A percentile compares a stretch with the other conserved stretches of the same genome.
These are phyloP conservation scores for Fusarium goolgardi DNA, from an alignment of 2,329 filamentous ascomycete species.

Conservation along the genomic window DNA sequence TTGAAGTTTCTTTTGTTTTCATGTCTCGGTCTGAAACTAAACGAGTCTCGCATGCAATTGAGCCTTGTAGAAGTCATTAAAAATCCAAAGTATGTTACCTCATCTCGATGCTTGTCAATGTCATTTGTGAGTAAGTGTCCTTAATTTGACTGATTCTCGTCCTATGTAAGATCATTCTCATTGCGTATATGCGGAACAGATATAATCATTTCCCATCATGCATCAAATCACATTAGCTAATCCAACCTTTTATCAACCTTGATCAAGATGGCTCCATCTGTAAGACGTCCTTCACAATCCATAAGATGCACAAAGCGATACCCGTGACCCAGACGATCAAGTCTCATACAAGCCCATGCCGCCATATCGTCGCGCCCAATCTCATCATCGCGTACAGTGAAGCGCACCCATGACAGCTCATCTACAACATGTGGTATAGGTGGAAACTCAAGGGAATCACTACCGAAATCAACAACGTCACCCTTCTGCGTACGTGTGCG, in stretches of 20 bases:
- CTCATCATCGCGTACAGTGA: slow-evolving; percentile 90
- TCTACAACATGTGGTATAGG: slow-evolving; percentile 69
- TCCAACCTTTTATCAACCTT: slow-evolving; percentile 72
- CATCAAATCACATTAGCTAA: slow-evolving; percentile 28
- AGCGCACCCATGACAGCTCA: slow-evolving; percentile 78
- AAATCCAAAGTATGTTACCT: too few relatives aligned
- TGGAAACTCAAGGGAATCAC: slow-evolving; percentile 68
- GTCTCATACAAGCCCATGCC: slow-evolving; percentile 88
- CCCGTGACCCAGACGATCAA: slow-evolving; percentile 82
- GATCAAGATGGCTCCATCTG: slow-evolving; percentile 77
- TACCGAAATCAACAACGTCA: slow-evolving; percentile 70
- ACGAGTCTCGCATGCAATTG: too few relatives aligned
- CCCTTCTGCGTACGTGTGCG: slow-evolving; percentile 69
- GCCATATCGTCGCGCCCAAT: slow-evolving; percentile 81
- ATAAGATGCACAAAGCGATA: slow-evolving; percentile 82
- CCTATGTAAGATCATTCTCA: not conserved
- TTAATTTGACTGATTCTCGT: not conserved
- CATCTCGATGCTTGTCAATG: not conserved
- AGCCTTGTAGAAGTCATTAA: not conserved
- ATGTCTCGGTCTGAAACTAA: not conserved
- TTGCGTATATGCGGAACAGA: slow-evolving; percentile 3
- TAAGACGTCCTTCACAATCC: slow-evolving; percentile 73
- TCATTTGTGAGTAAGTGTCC: too few relatives aligned
- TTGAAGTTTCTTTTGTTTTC: slow-evolving; percentile 7
- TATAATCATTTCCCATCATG: slow-evolving; percentile 7